Conservation (phyloP, 2,329 filamentous ascomycete genomes). For the Ceratocystis papillata region DNA sequence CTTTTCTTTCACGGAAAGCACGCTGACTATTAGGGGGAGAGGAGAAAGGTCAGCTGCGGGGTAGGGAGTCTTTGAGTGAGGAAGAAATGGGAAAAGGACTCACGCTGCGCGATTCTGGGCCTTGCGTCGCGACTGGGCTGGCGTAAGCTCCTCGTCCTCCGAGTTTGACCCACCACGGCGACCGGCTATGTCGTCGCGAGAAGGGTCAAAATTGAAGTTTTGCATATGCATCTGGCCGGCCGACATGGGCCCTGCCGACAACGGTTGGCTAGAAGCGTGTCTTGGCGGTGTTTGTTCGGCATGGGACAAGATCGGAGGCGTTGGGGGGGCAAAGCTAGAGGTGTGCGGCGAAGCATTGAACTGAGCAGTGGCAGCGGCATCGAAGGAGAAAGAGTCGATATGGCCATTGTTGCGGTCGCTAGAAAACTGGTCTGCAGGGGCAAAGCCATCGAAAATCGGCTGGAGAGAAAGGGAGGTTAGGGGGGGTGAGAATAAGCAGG, state of each 20-base stretch:
- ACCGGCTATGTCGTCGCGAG: slow-evolving; percentile 31
- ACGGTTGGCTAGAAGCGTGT: background rate
- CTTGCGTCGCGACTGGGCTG: slow-evolving; percentile 48
- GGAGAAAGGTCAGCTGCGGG: background rate
- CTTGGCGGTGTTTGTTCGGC: slow-evolving; percentile 18
- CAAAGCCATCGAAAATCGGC: slow-evolving; percentile 18
- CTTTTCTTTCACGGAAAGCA: slow-evolving; percentile 91
- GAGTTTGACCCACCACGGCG: slow-evolving; percentile 36
- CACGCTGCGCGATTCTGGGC: slow-evolving; percentile 53
- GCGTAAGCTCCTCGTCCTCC: slow-evolving; percentile 46
- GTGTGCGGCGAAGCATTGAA: background rate
- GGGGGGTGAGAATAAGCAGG: slow-evolving; percentile 9
- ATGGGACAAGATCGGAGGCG: slow-evolving; percentile 24
- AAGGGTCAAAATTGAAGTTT: slow-evolving; percentile 33
- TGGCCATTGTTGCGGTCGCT: background rate
- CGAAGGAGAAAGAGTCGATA: slow-evolving; percentile 10
- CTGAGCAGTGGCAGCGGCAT: slow-evolving; percentile 10
- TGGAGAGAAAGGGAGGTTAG: slow-evolving; percentile 13
- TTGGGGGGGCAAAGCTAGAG: slow-evolving; percentile 18
- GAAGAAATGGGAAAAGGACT: slow-evolving; percentile 29
- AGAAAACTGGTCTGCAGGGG: slow-evolving; percentile 3
- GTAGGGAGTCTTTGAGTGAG: background rate
- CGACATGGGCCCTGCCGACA: background rate
- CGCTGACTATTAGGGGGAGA: slow-evolving; percentile 56
- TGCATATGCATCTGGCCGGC: slow-evolving; percentile 24